phyloP scores from a whole-genome alignment of 306 rosid genomes.

The Rosa multiflora region DNA sequence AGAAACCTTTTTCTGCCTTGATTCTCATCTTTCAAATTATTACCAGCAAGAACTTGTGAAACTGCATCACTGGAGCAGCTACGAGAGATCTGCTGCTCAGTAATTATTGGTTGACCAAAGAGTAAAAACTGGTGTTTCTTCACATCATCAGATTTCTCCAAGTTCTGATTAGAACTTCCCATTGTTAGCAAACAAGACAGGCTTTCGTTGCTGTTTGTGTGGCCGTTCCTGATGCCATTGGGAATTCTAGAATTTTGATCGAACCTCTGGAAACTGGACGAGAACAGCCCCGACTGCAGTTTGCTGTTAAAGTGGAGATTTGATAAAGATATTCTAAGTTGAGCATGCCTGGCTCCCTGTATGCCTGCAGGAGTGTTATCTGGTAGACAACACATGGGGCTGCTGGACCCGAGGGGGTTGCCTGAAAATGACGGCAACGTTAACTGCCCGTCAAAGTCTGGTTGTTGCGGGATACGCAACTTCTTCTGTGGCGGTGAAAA shows the following conservation, averaged over 20 bases:
- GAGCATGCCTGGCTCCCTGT: conserved; percentile 99
- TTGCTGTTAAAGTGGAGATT: conserved; percentile 73
- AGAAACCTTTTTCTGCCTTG: conserved; percentile 44
- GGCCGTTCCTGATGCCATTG: conserved; percentile 38
- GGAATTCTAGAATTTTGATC: conserved; percentile 49
- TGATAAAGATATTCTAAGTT: conserved; percentile 79
- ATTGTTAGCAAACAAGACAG: conserved; percentile 66
- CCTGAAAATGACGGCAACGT: conserved; percentile 61
- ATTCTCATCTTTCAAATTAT: conserved; percentile 29
- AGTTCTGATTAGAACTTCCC: conserved; percentile 59
- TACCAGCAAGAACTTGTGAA: conserved; percentile 35
- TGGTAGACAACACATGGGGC: conserved; percentile 77
- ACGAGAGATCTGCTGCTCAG: conserved; percentile 80
- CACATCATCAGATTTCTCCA: conserved; percentile 65
- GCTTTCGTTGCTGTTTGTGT: conserved; percentile 47
- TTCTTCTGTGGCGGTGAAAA: conserved; percentile 87
- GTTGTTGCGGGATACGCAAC: conserved; percentile 63
- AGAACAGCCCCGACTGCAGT: conserved; percentile 70
- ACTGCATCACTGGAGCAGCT: conserved; percentile 41
- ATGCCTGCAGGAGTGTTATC: conserved; percentile 96
- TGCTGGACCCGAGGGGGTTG: conserved; percentile 77
- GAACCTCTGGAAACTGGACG: conserved; percentile 44
- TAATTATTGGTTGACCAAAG: conserved; percentile 95
- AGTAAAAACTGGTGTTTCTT: conserved; percentile 82
- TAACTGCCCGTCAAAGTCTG: conserved; percentile 65